Evolutionary conservation across 305 asterid species (phyloP).

Genomic region (Solanum hybrid): DNA sequence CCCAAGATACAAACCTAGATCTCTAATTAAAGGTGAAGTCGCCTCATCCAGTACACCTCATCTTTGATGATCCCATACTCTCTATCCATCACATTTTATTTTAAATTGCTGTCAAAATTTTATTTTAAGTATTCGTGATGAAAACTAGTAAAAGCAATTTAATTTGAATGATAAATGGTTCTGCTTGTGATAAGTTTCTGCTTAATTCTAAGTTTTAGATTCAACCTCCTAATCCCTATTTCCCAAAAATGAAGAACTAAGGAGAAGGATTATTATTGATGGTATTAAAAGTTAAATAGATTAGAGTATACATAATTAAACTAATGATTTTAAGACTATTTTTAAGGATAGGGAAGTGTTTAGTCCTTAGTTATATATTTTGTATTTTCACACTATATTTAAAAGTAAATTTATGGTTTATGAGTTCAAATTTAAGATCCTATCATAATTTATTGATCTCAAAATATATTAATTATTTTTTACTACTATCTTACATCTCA

Average conservation of each 20-base stretch:
- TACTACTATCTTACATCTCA: neutral
- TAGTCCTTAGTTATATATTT: neutral
- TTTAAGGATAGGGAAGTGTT: neutral
- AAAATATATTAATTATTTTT: no score
- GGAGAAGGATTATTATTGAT: neutral
- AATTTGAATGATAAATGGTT: neutral
- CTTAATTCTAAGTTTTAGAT: neutral
- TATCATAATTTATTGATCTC: neutral
- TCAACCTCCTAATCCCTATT: neutral
- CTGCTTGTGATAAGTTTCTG: neutral
- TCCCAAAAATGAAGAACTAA: neutral
- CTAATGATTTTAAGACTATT: no score
- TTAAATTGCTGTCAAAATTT: neutral
- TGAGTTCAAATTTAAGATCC: neutral
- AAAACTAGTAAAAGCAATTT: neutral
- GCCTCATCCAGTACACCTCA: fast-evolving
- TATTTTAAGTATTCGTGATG: neutral
- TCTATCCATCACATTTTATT: neutral
- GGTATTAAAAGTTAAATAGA: no score
- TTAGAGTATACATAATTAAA: neutral
- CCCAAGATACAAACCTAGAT: fast-evolving
- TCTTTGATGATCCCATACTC: no score
- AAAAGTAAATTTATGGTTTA: no score
- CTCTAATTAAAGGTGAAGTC: no score
- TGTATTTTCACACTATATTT: neutral